phyloP scores from a whole-genome alignment of 2,329 filamentous ascomycete species.

The Cladosporium sp. region DNA sequence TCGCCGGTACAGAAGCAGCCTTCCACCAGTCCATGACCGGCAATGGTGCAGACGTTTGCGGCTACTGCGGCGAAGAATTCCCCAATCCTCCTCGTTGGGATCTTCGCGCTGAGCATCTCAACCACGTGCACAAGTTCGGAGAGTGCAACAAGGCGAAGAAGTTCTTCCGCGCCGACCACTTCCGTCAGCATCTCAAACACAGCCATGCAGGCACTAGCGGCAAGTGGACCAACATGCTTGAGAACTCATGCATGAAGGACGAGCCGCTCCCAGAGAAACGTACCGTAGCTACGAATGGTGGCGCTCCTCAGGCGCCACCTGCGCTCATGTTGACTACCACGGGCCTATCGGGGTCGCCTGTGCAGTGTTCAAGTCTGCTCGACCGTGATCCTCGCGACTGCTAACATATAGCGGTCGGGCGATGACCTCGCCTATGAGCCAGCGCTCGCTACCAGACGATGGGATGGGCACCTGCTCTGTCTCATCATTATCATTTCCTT shows the following conservation, averaged over 20 bases:
- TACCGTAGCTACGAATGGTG: constrained; percentile 4
- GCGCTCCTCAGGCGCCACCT: constrained; percentile 17
- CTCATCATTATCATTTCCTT: background rate
- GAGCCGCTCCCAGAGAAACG: constrained; percentile 57
- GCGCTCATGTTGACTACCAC: constrained; percentile 26
- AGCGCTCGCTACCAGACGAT: background rate
- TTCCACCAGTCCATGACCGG: constrained; percentile 66
- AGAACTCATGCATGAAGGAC: constrained; percentile 94
- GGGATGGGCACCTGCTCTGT: background rate
- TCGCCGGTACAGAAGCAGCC: constrained; percentile 67
- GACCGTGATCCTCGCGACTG: constrained; percentile 2
- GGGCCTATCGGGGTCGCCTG: constrained; percentile 15
- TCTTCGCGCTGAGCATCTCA: constrained; percentile 76
- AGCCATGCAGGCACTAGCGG: constrained; percentile 93
- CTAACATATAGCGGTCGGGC: background rate
- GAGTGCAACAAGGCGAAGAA: constrained; percentile 99
- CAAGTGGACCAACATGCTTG: constrained; percentile 98
- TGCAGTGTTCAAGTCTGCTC: constrained; percentile 8
- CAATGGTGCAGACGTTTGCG: constrained; percentile 70
- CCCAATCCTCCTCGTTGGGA: constrained; percentile 86
- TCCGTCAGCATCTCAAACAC: constrained; percentile 96
- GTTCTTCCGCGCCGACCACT: constrained; percentile 95
- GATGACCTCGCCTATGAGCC: background rate
- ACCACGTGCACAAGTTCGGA: constrained; percentile 89
- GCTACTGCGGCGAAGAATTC: constrained; percentile 95